A percentile compares a stretch with the other conserved stretches of the same genome.
These are phyloP conservation scores for Quillaja saponaria DNA, from an alignment of 306 rosid genomes.

Conservation along the genomic window DNA sequence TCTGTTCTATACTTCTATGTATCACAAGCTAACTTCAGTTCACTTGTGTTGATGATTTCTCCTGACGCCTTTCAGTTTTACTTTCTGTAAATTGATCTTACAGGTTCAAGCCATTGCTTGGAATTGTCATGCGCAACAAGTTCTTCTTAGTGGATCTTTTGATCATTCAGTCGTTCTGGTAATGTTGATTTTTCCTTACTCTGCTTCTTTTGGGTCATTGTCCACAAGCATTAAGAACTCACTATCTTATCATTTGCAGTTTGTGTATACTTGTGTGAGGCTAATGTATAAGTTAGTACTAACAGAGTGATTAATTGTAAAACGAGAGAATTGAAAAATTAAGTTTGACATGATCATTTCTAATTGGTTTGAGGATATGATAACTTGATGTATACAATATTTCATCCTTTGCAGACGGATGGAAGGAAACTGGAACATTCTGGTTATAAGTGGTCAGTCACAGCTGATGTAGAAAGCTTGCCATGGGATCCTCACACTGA, in stretches of 20 bases:
- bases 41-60: slow-evolving; percentile 3
- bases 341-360: neutral
- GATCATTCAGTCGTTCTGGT: slow-evolving; percentile 85
- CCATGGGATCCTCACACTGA: slow-evolving; percentile 94
- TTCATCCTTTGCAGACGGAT: slow-evolving; percentile 70
- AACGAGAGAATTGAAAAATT: neutral
- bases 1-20: neutral
- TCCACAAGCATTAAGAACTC: slow-evolving; percentile 10
- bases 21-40: neutral
- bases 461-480: slow-evolving; percentile 86
- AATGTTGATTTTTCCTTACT: slow-evolving; percentile 31
- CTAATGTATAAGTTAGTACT: neutral
- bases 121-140: slow-evolving; percentile 72
- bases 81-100: neutral
- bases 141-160: slow-evolving; percentile 92
- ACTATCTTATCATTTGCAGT: neutral
- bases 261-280: slow-evolving; percentile 12
- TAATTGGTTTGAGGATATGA: neutral
- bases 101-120: slow-evolving; percentile 98
- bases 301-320: slow-evolving; percentile 16
- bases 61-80: slow-evolving; percentile 30
- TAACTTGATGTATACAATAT: slow-evolving; percentile 21
- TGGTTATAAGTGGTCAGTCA: slow-evolving; percentile 79
- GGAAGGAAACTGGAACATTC: slow-evolving; percentile 77
- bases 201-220: neutral